These are phyloP conservation scores for Salix brachista DNA, from an alignment of 345 rosid genomes.

Conservation along the genomic window DNA sequence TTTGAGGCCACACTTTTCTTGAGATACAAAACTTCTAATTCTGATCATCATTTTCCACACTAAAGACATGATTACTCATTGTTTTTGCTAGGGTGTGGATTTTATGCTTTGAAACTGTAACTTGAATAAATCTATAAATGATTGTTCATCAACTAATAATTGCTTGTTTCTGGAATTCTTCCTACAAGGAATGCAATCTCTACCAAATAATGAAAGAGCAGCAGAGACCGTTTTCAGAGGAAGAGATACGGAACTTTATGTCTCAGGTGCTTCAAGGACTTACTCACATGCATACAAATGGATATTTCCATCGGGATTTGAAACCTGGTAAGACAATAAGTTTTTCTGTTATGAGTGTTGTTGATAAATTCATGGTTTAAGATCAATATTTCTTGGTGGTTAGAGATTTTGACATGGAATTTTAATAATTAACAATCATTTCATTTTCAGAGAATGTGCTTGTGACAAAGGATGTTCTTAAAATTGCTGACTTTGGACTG, in stretches of 20 bases:
- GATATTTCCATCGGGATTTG: slow-evolving; percentile 85
- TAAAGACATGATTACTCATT: not conserved
- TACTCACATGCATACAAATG: slow-evolving; percentile 77
- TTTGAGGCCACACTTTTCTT: not conserved
- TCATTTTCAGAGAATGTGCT: slow-evolving; percentile 66
- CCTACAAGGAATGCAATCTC: slow-evolving; percentile 66
- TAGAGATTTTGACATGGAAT: slow-evolving; percentile 4
- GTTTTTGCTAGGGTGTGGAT: not conserved
- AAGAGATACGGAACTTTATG: slow-evolving; percentile 65
- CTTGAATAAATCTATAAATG: not conserved
- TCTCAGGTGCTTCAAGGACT: slow-evolving; percentile 89
- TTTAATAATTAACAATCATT: slow-evolving; percentile 5
- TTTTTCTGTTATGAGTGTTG: not conserved
- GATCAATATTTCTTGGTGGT: not conserved
- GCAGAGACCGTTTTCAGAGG: slow-evolving; percentile 63
- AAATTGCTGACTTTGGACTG: slow-evolving; percentile 95
- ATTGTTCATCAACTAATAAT: not conserved
- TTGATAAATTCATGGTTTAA: slow-evolving; percentile 4
- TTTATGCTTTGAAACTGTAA: not conserved
- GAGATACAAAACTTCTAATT: not conserved
- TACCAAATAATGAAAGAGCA: slow-evolving; percentile 79
- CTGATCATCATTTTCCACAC: not conserved
- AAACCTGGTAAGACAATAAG: slow-evolving; percentile 68
- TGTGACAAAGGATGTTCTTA: slow-evolving; percentile 70
- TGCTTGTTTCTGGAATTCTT: slow-evolving; percentile 10